phyloP scores from a whole-genome alignment of 345 rosid species.

The Kandelia obovata region DNA sequence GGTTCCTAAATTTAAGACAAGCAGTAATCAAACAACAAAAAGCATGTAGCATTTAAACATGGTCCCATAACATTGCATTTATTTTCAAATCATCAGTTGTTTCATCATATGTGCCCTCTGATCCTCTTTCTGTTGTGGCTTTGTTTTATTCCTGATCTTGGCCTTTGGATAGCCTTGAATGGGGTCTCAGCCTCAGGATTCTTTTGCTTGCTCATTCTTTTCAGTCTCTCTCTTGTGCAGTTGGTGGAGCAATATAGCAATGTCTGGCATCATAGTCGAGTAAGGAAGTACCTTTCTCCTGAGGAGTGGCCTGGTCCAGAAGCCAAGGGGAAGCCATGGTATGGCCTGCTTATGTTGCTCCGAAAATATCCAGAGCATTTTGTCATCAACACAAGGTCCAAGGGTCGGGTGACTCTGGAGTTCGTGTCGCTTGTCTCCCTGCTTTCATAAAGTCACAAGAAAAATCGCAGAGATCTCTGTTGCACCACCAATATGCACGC shows the following conservation, averaged over 20 bases:
- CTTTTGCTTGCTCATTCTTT: constrained; percentile 7
- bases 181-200: not conserved
- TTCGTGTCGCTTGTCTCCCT: constrained; percentile 92
- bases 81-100: no score
- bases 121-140: not conserved
- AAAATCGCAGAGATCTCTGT: not conserved
- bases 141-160: not conserved
- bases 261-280: constrained; percentile 88
- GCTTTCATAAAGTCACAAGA: constrained; percentile 38
- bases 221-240: constrained; percentile 34
- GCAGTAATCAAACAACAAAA: no score
- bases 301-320: constrained; percentile 81
- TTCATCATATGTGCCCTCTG: no score
- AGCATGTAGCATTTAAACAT: no score
- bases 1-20: no score
- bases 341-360: constrained; percentile 78
- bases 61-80: no score
- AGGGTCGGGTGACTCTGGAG: constrained; percentile 69
- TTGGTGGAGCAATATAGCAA: constrained; percentile 65
- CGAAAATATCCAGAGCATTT: constrained; percentile 93
- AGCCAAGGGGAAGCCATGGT: constrained; percentile 87
- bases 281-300: constrained; percentile 73
- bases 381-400: constrained; percentile 88
- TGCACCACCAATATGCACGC: not conserved
- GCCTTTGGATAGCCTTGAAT: not conserved